A percentile compares a stretch with the other conserved stretches of the same genome.
These are phyloP conservation scores for Cenchrus fungigraminus DNA, from an alignment of 176 grass and related monocot genomes.

Conservation along the genomic window DNA sequence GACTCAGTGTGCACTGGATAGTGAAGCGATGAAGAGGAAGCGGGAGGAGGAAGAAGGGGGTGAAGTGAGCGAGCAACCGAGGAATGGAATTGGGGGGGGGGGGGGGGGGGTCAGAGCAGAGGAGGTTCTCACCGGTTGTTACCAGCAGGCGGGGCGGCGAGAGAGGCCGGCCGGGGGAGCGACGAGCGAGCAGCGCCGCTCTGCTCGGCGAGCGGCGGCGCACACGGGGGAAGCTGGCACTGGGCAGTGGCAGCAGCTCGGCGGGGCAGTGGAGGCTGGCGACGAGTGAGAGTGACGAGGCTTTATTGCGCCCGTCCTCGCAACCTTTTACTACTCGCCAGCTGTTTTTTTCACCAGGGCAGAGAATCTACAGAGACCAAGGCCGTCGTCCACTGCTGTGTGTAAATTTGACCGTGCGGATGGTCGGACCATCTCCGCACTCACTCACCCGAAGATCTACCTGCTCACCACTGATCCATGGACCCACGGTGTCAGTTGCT, in stretches of 20 bases:
- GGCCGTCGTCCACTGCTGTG: neutral
- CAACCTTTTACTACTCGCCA: conserved; percentile 6
- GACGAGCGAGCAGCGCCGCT: neutral
- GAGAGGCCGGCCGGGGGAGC: neutral
- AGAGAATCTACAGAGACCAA: conserved; percentile 39
- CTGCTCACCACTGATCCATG: accelerated
- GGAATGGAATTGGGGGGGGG: neutral
- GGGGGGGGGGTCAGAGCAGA: no score
- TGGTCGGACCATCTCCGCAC: neutral
- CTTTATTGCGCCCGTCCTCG: conserved; percentile 37
- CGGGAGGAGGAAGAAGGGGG: neutral
- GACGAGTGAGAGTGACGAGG: neutral
- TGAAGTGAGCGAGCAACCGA: neutral
- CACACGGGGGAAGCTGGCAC: conserved; percentile 1
- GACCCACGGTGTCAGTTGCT: accelerated
- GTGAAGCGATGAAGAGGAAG: neutral
- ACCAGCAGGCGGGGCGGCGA: neutral
- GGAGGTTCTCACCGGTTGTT: neutral
- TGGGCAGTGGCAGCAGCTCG: neutral
- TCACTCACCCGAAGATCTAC: neutral
- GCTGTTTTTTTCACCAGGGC: neutral
- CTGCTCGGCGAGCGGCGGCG: neutral
- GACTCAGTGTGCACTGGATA: neutral
- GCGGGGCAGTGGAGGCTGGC: neutral
- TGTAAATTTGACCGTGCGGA: conserved; percentile 39